Evolutionary conservation across 306 rosid species (phyloP).

Genomic region (Sphenostylis stenocarpa): DNA sequence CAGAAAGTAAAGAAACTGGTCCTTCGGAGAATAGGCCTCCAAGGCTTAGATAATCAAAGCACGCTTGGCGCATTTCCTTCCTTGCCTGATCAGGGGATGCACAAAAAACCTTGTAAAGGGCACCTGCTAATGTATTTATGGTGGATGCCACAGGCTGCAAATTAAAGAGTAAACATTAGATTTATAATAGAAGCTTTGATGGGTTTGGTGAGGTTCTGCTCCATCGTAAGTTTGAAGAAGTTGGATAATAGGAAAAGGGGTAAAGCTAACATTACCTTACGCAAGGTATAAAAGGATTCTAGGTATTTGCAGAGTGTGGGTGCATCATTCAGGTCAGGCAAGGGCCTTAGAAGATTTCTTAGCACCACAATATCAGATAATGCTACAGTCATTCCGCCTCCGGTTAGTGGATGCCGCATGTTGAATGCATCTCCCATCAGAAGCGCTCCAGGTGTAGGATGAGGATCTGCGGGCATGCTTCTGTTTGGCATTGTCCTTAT

Average conservation of each 20-base stretch:
- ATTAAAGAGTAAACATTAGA: slow-evolving; percentile 18
- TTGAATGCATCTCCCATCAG: slow-evolving; percentile 99
- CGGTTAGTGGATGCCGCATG: slow-evolving; percentile 98
- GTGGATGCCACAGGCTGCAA: slow-evolving; percentile 99
- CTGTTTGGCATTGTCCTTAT: slow-evolving; percentile 94
- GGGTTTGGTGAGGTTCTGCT: background rate
- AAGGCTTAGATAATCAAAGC: slow-evolving; percentile 96
- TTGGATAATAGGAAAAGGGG: background rate
- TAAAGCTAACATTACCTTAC: slow-evolving; percentile 60
- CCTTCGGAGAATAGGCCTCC: slow-evolving; percentile 91
- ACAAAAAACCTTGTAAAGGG: slow-evolving; percentile 87
- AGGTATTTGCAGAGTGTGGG: slow-evolving; percentile 87
- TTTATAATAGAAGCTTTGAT: background rate
- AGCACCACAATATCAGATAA: slow-evolving; percentile 91
- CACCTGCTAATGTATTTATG: slow-evolving; percentile 95
- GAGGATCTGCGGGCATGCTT: slow-evolving; percentile 99
- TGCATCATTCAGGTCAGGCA: slow-evolving; percentile 74
- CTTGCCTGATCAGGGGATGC: slow-evolving; percentile 97
- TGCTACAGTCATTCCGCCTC: slow-evolving; percentile 99
- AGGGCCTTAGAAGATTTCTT: slow-evolving; percentile 83
- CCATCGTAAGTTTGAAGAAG: background rate
- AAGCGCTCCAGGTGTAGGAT: slow-evolving; percentile 94
- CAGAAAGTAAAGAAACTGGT: slow-evolving; percentile 89
- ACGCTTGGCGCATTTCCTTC: slow-evolving; percentile 98
- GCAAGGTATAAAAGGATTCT: slow-evolving; percentile 87